Percentiles rank a stretch among this genome's conserved stretches.
phyloP scores from a whole-genome alignment of 2,329 filamentous ascomycete species.

The Aspergillus arachidicola region DNA sequence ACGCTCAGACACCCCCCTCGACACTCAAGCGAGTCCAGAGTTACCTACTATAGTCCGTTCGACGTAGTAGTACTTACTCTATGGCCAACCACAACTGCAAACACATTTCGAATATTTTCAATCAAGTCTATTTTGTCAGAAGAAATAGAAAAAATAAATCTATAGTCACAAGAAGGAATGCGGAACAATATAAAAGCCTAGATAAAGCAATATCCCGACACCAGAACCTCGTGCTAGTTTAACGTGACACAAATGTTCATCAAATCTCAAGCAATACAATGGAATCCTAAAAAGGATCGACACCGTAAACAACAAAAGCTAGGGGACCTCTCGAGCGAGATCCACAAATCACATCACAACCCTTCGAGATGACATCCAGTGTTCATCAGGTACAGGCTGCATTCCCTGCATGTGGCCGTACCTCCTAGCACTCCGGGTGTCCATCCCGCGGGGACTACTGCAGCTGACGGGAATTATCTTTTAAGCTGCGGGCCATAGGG shows the following conservation, averaged over 20 bases:
- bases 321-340: conserved; percentile 10
- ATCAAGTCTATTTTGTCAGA: conserved; percentile 22
- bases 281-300: conserved; percentile 11
- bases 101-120: background rate
- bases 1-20: background rate
- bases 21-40: background rate
- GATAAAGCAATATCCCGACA: conserved; percentile 19
- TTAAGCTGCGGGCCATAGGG: conserved; percentile 13
- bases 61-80: background rate
- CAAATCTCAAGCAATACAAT: conserved; percentile 23
- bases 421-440: conserved; percentile 17
- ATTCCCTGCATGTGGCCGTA: conserved; percentile 41
- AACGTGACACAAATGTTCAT: conserved; percentile 27
- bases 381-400: conserved; percentile 28
- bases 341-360: conserved; percentile 15
- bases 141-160: conserved; percentile 12
- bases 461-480: conserved; percentile 21
- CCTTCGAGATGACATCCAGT: conserved; percentile 13
- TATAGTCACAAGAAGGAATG: conserved; percentile 22
- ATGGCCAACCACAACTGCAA: background rate
- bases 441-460: conserved; percentile 10
- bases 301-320: conserved; percentile 14
- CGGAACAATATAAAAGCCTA: conserved; percentile 10
- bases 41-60: background rate
- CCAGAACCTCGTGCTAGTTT: conserved; percentile 24